These are phyloP conservation scores for Vigna hirtella DNA, from an alignment of 306 rosid species.

Conservation along the genomic window DNA sequence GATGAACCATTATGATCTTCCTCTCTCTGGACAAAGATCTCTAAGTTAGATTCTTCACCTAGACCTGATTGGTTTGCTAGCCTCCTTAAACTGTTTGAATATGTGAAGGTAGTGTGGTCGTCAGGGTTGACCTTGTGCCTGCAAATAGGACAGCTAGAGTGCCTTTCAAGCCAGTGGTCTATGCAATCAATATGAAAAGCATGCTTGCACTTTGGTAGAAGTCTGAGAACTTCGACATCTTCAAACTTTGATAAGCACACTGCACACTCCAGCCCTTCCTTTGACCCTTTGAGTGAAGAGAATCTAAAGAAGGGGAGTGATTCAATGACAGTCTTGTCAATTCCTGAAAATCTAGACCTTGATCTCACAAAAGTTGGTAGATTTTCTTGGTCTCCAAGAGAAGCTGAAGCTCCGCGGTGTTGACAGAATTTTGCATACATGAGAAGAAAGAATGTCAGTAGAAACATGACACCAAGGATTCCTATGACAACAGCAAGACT, in stretches of 20 bases:
- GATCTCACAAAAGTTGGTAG: conserved; percentile 49
- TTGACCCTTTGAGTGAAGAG: conserved; percentile 84
- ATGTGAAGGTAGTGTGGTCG: conserved; percentile 60
- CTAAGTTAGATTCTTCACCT: conserved; percentile 71
- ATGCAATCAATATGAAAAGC: conserved; percentile 91
- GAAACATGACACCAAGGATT: conserved; percentile 61
- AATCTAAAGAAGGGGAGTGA: conserved; percentile 95
- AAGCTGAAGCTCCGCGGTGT: conserved; percentile 37
- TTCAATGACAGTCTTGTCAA: conserved; percentile 83
- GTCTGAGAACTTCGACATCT: conserved; percentile 76
- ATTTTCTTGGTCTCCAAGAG: conserved; percentile 32
- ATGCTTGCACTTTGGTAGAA: conserved; percentile 90
- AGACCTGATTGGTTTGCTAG: conserved; percentile 52
- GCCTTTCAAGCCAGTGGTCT: conserved; percentile 92
- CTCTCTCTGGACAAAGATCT: conserved; percentile 86
- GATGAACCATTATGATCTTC: conserved; percentile 70
- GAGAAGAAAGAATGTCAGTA: conserved; percentile 69
- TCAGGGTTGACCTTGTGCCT: conserved; percentile 70
- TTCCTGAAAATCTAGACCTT: conserved; percentile 79
- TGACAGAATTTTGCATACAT: conserved; percentile 68
- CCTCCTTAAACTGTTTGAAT: conserved; percentile 75
- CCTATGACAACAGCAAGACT: conserved; percentile 75
- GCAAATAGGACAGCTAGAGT: conserved; percentile 95
- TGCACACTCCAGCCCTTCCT: conserved; percentile 86
- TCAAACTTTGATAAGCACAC: conserved; percentile 88